phyloP scores from a whole-genome alignment of 2,329 filamentous ascomycete species.

The Didymella glomerata region DNA sequence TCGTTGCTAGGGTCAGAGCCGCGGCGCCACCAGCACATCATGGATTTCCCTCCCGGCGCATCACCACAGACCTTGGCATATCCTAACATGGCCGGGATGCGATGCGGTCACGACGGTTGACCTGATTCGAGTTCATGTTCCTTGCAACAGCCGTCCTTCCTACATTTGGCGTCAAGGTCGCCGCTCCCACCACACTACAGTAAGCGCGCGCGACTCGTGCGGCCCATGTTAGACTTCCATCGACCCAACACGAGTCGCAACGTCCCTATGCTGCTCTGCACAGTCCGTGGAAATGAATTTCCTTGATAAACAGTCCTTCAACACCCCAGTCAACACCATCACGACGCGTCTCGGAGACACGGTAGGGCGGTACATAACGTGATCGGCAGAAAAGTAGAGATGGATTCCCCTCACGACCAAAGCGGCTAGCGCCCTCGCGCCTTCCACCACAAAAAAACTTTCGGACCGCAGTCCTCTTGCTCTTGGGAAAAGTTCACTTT shows the following conservation, averaged over 20 bases:
- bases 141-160: neutral
- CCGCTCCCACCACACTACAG: neutral
- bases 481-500: conserved; percentile 62
- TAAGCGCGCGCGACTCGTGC: neutral
- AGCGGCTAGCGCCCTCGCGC: conserved; percentile 15
- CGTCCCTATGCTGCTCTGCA: neutral
- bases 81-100: neutral
- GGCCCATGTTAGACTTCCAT: neutral
- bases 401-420: conserved; percentile 4
- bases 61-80: conserved; percentile 12
- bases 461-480: conserved; percentile 44
- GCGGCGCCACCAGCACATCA: conserved; percentile 27
- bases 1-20: conserved; percentile 20
- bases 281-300: neutral
- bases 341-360: conserved; percentile 8
- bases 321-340: neutral
- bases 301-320: neutral
- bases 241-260: neutral
- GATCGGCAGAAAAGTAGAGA: neutral
- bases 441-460: conserved; percentile 31
- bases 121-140: neutral
- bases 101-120: neutral
- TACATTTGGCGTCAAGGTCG: neutral
- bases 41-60: conserved; percentile 24
- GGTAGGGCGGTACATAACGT: conserved; percentile 14